Conservation (phyloP, 2,329 filamentous ascomycete species). For the Pseudomassariella vexata region DNA sequence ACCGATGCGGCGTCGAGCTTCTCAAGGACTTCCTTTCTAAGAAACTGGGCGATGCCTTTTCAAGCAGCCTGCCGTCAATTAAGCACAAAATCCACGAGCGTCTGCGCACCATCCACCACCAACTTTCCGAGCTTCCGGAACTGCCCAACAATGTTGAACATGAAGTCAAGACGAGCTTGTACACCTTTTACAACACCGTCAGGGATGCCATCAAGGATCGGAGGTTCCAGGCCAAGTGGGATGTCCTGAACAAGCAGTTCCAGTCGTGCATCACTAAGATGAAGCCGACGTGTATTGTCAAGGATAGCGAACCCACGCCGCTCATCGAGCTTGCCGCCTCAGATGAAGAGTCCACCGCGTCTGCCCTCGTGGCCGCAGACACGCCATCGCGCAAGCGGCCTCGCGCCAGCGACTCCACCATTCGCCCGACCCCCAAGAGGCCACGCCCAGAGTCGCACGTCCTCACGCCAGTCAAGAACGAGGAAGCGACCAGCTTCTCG, state of each 20-base stretch:
- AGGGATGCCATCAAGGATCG: slow-evolving; percentile 46
- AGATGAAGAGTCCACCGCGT: slow-evolving; percentile 22
- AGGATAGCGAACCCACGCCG: slow-evolving; percentile 16
- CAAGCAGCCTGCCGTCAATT: slow-evolving; percentile 47
- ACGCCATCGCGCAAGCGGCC: slow-evolving; percentile 19
- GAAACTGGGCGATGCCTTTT: slow-evolving; percentile 48
- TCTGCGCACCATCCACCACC: slow-evolving; percentile 43
- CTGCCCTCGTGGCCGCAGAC: slow-evolving; percentile 8
- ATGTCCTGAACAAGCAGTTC: slow-evolving; percentile 25
- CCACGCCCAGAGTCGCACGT: slow-evolving; percentile 11
- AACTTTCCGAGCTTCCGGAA: slow-evolving; percentile 58
- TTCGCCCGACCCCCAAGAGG: slow-evolving; percentile 22
- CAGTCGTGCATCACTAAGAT: slow-evolving; percentile 23
- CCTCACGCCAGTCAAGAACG: slow-evolving; percentile 29
- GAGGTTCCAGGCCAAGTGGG: slow-evolving; percentile 29
- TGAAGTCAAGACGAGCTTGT: slow-evolving; percentile 55
- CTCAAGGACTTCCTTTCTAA: slow-evolving; percentile 47
- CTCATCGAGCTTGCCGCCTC: slow-evolving; percentile 21
- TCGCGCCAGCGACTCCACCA: slow-evolving; percentile 23
- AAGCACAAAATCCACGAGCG: slow-evolving; percentile 44
- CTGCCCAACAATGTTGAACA: slow-evolving; percentile 63
- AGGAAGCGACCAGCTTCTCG: slow-evolving; percentile 19
- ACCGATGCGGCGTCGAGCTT: slow-evolving; percentile 47
- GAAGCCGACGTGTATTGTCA: slow-evolving; percentile 26
- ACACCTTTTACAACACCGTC: slow-evolving; percentile 49